A percentile compares a stretch with the other conserved stretches of the same genome.
Conservation (phyloP, 169 alveolate species). For the Cryptosporidium viatorum region DNA sequence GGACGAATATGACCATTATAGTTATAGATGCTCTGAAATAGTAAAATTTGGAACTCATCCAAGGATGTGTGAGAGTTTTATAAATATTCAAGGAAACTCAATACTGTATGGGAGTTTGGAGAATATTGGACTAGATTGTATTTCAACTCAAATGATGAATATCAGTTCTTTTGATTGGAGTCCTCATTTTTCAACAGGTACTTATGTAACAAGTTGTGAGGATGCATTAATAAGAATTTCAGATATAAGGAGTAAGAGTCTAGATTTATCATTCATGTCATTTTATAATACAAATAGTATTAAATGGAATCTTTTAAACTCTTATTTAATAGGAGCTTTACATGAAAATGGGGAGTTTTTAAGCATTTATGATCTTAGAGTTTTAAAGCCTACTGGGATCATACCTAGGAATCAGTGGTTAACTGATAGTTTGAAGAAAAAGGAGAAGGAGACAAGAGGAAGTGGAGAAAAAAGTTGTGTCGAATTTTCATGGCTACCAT, state of each 20-base stretch:
- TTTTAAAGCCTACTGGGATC: conserved; percentile 22
- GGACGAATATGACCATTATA: not conserved
- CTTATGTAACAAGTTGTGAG: conserved; percentile 65
- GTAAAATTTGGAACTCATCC: conserved; percentile 65
- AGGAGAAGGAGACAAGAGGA: not conserved
- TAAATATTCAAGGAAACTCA: conserved; percentile 16
- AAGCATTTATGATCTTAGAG: conserved; percentile 57
- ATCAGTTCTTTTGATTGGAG: conserved; percentile 66
- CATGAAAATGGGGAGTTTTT: conserved; percentile 47
- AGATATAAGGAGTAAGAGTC: conserved; percentile 32
- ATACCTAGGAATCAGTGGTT: conserved; percentile 28
- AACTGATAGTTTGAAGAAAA: not conserved
- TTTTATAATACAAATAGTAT: conserved; percentile 47
- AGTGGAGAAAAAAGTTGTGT: not conserved
- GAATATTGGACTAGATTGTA: conserved; percentile 4
- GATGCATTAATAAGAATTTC: conserved; percentile 51
- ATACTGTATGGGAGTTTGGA: conserved; percentile 15
- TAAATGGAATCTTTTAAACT: conserved; percentile 44
- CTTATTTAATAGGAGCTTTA: conserved; percentile 23
- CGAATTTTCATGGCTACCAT: conserved; percentile 50
- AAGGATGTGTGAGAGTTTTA: not conserved
- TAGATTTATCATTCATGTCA: conserved; percentile 47
- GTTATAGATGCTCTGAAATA: not conserved
- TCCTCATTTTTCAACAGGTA: conserved; percentile 70
- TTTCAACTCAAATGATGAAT: conserved; percentile 41